Base-by-base conservation (phyloP, 106 monocot species). In the Gastrodia elata region DNA sequence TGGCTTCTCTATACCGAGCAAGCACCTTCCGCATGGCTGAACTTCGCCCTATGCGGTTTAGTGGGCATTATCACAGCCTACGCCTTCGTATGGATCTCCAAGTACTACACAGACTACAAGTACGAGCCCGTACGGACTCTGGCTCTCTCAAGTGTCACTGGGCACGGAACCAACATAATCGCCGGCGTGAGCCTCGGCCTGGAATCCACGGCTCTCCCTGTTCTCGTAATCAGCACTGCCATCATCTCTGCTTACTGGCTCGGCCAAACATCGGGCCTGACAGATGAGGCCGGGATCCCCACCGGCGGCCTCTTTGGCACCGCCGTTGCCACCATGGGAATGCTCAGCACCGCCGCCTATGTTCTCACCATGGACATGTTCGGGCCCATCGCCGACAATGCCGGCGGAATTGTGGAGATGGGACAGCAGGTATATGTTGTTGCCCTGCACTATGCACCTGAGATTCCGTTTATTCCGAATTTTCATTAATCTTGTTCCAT, bases 311-410 rank as follows among this genome's bases (percentile, higher is more conserved):
- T 98, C 33, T 98, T 98, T 85, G 97, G 97, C 27, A 98, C 97
- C 46, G 97, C 97, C 55, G 97, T 98, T 37, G 97, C 97, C 65
- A 98, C 97, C 71, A 98, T 98, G 97, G 97, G 97, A 26, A 98
- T 98, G 97, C 90, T 98, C 35, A 91, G 97, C 65, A 98, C 97
- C 24, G 97, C 97, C 49, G 97, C 84, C 35, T 98, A 93, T 87
- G 93, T 98, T 72, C 83, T 98, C 64, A 98, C 97, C 18, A 98
- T 98, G 97, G 97, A 98, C 73, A 98, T 98, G 97, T 98, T 98
- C 82, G 97, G 97, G 15, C 97, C 97, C 3, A 98, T 98, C 70
- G 97, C 97, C 73, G 97, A 98, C 73, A 98, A 98, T 87, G 97
- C 97, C 32, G 97, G 97, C 80, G 97, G 97, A 69, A 98, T 98